Conservation (phyloP, 2,329 filamentous ascomycete genomes). For the Ascochyta viciae-villosae region DNA sequence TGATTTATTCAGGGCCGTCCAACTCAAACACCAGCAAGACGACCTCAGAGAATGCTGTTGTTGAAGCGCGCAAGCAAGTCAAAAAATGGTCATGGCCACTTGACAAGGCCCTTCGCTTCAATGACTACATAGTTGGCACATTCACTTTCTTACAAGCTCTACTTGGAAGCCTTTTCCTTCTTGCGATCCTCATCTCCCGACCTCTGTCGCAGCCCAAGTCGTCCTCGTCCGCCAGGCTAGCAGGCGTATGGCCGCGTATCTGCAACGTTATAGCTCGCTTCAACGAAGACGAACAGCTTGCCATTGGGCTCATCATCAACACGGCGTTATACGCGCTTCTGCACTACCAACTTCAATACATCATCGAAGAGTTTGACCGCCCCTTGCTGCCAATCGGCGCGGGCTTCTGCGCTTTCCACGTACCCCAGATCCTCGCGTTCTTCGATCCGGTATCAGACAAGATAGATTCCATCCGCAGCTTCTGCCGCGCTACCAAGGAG, state of each 20-base stretch:
- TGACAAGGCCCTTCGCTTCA: neutral
- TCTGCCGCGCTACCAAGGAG: neutral
- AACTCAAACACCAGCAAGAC: neutral
- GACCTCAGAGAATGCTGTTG: neutral
- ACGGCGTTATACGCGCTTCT: constrained; percentile 1
- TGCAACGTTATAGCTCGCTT: neutral
- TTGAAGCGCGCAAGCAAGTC: neutral
- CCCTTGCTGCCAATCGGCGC: constrained; percentile 1
- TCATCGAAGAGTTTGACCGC: constrained; percentile 1
- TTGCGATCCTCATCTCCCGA: neutral
- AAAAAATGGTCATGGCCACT: neutral
- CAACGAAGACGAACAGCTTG: neutral
- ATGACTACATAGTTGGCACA: neutral
- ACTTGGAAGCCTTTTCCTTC: neutral
- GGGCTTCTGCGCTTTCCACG: constrained; percentile 2
- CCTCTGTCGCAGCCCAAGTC: neutral
- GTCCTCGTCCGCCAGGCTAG: neutral
- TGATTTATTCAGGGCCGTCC: constrained; percentile 5
- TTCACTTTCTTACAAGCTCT: neutral
- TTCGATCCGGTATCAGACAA: neutral
- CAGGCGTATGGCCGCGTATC: neutral
- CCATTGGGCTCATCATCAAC: neutral
- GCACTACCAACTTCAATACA: neutral
- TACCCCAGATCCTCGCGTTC: neutral
- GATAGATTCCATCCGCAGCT: neutral